phyloP scores from a whole-genome alignment of 1,284 basidiomycete species.

The Flammula alnicola region DNA sequence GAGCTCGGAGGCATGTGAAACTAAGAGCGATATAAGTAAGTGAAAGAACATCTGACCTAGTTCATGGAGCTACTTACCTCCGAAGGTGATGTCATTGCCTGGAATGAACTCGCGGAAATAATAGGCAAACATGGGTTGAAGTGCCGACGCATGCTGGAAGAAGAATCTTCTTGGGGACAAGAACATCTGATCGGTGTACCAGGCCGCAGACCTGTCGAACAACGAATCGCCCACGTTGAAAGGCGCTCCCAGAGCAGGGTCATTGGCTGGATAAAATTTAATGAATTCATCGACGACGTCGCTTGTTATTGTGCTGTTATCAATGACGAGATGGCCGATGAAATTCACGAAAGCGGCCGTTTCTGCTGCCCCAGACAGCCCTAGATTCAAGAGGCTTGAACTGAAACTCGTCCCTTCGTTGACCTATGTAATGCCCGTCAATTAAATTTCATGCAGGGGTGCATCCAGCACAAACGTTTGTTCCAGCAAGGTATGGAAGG shows the following conservation, averaged over 20 bases:
- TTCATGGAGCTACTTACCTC: constrained; percentile 16
- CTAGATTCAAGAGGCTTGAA: constrained; percentile 38
- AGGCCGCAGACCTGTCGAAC: constrained; percentile 57
- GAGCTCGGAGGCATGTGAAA: constrained; percentile 57
- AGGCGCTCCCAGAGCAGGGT: constrained; percentile 45
- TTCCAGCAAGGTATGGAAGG: constrained; percentile 60
- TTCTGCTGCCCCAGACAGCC: constrained; percentile 42
- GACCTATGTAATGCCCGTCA: constrained; percentile 34
- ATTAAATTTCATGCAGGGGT: background rate
- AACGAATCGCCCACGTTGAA: constrained; percentile 64
- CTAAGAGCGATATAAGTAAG: constrained; percentile 37
- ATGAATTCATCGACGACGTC: constrained; percentile 43
- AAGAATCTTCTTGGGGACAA: constrained; percentile 52
- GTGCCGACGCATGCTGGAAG: constrained; percentile 48
- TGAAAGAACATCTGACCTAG: background rate
- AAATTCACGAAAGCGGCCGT: constrained; percentile 48
- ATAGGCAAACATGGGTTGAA: constrained; percentile 57
- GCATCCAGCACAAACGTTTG: constrained; percentile 57
- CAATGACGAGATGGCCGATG: constrained; percentile 52
- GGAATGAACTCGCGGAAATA: constrained; percentile 60
- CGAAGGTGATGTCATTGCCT: constrained; percentile 32
- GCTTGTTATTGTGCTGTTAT: constrained; percentile 50
- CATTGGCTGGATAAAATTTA: constrained; percentile 51
- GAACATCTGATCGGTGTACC: constrained; percentile 64
- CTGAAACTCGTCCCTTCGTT: constrained; percentile 58